Evolutionary conservation across 371 early-diverging fungal species (phyloP), one percentile per base, ranked within the genome.

Genomic region (Aphelidium insulamus): DNA sequence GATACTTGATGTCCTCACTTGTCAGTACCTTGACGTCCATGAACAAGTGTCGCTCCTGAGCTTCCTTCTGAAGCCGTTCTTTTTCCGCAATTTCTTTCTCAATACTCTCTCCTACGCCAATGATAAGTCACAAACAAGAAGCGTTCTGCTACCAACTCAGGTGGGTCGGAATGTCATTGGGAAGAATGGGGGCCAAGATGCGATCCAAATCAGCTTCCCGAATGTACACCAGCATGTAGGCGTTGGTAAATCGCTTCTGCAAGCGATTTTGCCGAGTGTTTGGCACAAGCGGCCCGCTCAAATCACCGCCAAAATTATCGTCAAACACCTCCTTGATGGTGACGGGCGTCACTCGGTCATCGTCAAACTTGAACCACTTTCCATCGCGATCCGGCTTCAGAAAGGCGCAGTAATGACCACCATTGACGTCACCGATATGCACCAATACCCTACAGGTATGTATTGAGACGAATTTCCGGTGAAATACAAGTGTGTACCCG

Each of bases 361-460:
- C 99, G 50, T 99, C 97, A 50, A 97, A 99, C 27, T 83, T 82
- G 51, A 67, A 79, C 90, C 91, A 84, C 42, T 64, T 66, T 33
- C 76, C 72, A 28, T 77, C 65, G 22, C 62, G 54, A 36, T 63
- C 64, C 9, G 92, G 85, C 35, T 72, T 69, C 44, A 95, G 47
- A 38, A 86, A 59, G 3, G 88, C 88, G 64, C 81, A 90, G 52
- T 97, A 99, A 60, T 97, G 98, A 1, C 99, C 99, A 37, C 88
- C 85, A 44, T 78, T 66, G 18, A 84, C 46, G 47, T 87, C 90
- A 28, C 99, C 99, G 40, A 74, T 75, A 47, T 99, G 99, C 8
- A 98, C 98, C 28, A 97, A 62, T 0, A 98, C 97, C 37, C 86
- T 71, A 47, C 28, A 41, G 12, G 17, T 19, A 28, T 32, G 24